phyloP scores from a whole-genome alignment of 805 yeast species.

The Saccharomyces eubayanus region DNA sequence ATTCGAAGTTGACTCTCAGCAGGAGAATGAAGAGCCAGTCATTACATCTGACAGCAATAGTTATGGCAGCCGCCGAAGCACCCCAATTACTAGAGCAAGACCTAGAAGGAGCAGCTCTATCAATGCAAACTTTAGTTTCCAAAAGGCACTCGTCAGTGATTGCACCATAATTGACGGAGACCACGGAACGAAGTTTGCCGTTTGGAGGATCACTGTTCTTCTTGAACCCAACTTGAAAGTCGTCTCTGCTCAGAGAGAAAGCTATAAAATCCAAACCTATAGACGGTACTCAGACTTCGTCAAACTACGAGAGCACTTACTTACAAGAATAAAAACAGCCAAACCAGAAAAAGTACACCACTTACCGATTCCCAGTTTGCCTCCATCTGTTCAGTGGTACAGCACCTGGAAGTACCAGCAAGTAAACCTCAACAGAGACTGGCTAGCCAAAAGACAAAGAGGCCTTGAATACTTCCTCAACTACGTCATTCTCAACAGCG shows the following conservation, averaged over 20 bases:
- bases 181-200: slow-evolving; percentile 20
- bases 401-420: slow-evolving; percentile 24
- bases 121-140: slow-evolving; percentile 9
- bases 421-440: slow-evolving; percentile 32
- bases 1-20: slow-evolving; percentile 1
- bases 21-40: slow-evolving; percentile 1
- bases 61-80: not conserved
- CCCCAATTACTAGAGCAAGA: not conserved
- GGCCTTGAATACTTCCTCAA: slow-evolving; percentile 56
- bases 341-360: slow-evolving; percentile 16
- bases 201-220: slow-evolving; percentile 24
- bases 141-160: slow-evolving; percentile 17
- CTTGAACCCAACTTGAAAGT: slow-evolving; percentile 6
- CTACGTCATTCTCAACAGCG: slow-evolving; percentile 40
- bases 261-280: slow-evolving; percentile 34
- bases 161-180: slow-evolving; percentile 25
- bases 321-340: slow-evolving; percentile 25
- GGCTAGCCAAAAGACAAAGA: slow-evolving; percentile 47
- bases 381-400: slow-evolving; percentile 41
- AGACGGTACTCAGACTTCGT: slow-evolving; percentile 62
- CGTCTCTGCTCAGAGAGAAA: not conserved
- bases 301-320: slow-evolving; percentile 35
- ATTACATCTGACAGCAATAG: not conserved
- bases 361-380: slow-evolving; percentile 40
- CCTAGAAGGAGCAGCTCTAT: slow-evolving; percentile 5